Percentiles rank a stretch among this genome's conserved stretches.
Evolutionary conservation across 2,329 filamentous ascomycete genomes (phyloP).

Genomic region (Fusarium sp.): DNA sequence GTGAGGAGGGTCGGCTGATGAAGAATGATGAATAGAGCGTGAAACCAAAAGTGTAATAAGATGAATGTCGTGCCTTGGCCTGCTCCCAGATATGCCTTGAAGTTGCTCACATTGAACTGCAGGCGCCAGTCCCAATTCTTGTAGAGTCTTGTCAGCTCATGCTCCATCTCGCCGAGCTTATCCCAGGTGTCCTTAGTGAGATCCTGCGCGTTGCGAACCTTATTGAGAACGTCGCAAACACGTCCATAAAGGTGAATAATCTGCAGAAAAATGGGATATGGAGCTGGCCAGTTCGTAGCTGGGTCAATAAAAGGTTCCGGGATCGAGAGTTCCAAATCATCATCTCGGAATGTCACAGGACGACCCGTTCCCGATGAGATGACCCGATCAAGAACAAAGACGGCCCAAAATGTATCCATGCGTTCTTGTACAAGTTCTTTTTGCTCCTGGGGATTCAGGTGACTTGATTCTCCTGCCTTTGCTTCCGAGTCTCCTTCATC

Average conservation of each 20-base stretch:
- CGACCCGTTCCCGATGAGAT: slow-evolving; percentile 89
- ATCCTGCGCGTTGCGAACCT: slow-evolving; percentile 78
- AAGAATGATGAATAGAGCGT: slow-evolving; percentile 84
- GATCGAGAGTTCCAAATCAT: slow-evolving; percentile 85
- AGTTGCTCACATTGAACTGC: slow-evolving; percentile 87
- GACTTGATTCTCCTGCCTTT: slow-evolving; percentile 56
- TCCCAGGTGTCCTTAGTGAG: slow-evolving; percentile 80
- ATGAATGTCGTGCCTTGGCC: slow-evolving; percentile 90
- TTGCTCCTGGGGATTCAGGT: slow-evolving; percentile 62
- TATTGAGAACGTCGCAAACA: slow-evolving; percentile 86
- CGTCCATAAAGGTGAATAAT: slow-evolving; percentile 89
- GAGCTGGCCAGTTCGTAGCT: slow-evolving; percentile 75
- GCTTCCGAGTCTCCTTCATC: slow-evolving; percentile 54
- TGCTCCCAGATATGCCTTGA: slow-evolving; percentile 82
- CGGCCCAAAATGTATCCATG: slow-evolving; percentile 89
- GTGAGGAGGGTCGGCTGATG: slow-evolving; percentile 86
- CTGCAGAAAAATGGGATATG: slow-evolving; percentile 82
- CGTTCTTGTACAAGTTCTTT: slow-evolving; percentile 81
- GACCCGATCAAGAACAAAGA: slow-evolving; percentile 87
- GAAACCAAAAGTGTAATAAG: slow-evolving; percentile 88
- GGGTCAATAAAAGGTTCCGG: slow-evolving; percentile 63
- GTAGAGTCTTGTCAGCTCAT: slow-evolving; percentile 76
- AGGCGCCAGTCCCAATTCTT: slow-evolving; percentile 79
- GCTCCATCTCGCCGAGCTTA: slow-evolving; percentile 80
- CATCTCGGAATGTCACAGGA: slow-evolving; percentile 83